A percentile compares a stretch with the other conserved stretches of the same genome.
Evolutionary conservation across 1,284 basidiomycete genomes (phyloP).

Genomic region (Peniophora sp.): DNA sequence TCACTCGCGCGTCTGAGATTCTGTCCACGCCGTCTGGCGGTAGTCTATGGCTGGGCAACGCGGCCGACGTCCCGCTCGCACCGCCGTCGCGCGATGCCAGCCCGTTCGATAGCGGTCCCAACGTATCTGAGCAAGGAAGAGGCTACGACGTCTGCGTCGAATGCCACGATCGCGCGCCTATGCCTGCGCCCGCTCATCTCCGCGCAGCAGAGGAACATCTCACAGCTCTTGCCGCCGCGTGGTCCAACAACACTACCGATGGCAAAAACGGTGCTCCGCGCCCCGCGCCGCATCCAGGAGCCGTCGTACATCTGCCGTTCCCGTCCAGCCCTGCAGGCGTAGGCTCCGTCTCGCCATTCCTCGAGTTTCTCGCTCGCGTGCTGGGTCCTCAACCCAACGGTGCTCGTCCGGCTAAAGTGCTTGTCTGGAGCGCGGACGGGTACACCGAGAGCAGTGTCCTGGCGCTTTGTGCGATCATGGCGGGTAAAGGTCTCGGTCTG

Average conservation of each 20-base stretch:
- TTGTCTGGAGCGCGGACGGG: conserved; percentile 73
- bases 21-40: conserved; percentile 39
- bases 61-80: conserved; percentile 62
- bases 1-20: conserved; percentile 83
- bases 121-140: conserved; percentile 50
- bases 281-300: conserved; percentile 60
- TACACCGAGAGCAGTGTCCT: conserved; percentile 90
- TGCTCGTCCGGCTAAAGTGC: conserved; percentile 44
- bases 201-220: conserved; percentile 67
- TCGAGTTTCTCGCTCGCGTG: conserved; percentile 55
- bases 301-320: conserved; percentile 68
- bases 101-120: conserved; percentile 49
- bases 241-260: conserved; percentile 24
- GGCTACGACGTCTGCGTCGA: conserved; percentile 83
- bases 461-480: conserved; percentile 87
- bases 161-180: conserved; percentile 71
- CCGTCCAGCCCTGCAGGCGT: conserved; percentile 51
- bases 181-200: conserved; percentile 54
- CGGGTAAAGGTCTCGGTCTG: conserved; percentile 56
- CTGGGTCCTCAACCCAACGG: conserved; percentile 29
- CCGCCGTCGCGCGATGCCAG: conserved; percentile 17
- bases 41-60: conserved; percentile 72
- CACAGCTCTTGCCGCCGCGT: conserved; percentile 52
- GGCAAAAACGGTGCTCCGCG: conserved; percentile 27
- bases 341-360: conserved; percentile 45